Evolutionary conservation across 2,329 filamentous ascomycete genomes (phyloP).

Genomic region (Penicillium brevicompactum): DNA sequence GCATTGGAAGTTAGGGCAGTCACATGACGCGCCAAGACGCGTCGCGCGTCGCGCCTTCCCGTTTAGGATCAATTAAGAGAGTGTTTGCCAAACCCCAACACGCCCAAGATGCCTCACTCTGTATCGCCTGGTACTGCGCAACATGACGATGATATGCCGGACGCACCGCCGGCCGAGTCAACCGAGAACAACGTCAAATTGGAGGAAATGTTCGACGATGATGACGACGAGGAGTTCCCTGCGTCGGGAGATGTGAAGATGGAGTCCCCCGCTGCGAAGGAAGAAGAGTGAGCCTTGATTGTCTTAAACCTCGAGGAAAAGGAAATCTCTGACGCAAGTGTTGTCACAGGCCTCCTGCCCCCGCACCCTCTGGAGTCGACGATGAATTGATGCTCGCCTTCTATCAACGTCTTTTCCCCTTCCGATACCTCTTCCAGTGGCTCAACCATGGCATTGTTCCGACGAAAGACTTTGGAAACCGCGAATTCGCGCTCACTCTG

Average conservation of each 20-base stretch:
- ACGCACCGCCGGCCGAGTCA: conserved; percentile 34
- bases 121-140: conserved; percentile 42
- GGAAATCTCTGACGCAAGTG: conserved; percentile 15
- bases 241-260: conserved; percentile 52
- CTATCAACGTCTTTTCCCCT: conserved; percentile 94
- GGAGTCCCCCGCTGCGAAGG: conserved; percentile 41
- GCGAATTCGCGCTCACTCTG: conserved; percentile 96
- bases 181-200: conserved; percentile 44
- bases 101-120: conserved; percentile 41
- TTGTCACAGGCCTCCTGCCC: conserved; percentile 29
- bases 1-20: conserved; percentile 22
- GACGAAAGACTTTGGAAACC: conserved; percentile 83
- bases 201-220: conserved; percentile 62
- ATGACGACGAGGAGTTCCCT: conserved; percentile 58
- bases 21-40: conserved; percentile 17
- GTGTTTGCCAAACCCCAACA: conserved; percentile 1
- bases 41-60: conserved; percentile 25
- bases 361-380: conserved; percentile 61
- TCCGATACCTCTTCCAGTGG: conserved; percentile 95
- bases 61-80: conserved; percentile 22
- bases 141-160: conserved; percentile 45
- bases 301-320: conserved; percentile 2
- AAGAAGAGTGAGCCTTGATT: conserved; percentile 36
- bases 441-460: conserved; percentile 90
- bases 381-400: conserved; percentile 88